A percentile compares a stretch with the other conserved stretches of the same genome.
Conservation (phyloP, 179 eudicot species). For the Heliamphora pulchella region DNA sequence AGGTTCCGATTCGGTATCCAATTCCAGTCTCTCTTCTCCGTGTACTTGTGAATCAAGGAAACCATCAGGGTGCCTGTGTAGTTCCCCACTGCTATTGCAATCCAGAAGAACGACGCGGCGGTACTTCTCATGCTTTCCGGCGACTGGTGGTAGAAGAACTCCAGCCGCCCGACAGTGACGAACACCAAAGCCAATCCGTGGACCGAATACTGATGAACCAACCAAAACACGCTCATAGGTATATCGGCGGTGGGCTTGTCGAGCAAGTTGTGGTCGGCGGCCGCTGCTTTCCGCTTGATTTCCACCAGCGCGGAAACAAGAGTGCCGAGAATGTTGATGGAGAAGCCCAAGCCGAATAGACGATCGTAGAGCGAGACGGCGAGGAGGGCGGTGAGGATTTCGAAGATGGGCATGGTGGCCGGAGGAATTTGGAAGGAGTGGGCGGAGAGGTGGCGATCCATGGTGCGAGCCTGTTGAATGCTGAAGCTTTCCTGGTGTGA, state of each 20-base stretch:
- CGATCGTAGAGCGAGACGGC: constrained; percentile 42
- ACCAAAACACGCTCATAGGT: constrained; percentile 52
- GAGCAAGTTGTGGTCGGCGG: constrained; percentile 25
- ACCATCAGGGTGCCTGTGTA: constrained; percentile 44
- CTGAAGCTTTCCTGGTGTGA: constrained; percentile 45
- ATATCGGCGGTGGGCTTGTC: constrained; percentile 32
- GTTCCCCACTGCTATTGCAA: constrained; percentile 40
- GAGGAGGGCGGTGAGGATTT: constrained; percentile 25
- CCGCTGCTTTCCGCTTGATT: constrained; percentile 35
- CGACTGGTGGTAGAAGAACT: constrained; percentile 49
- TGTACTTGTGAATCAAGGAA: constrained; percentile 34
- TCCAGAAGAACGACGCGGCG: constrained; percentile 39
- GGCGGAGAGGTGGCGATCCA: constrained; percentile 47
- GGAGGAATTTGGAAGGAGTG: constrained; percentile 44
- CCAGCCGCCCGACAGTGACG: constrained; percentile 38
- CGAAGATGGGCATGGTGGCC: constrained; percentile 40
- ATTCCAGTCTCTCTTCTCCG: constrained; percentile 35
- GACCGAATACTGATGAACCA: constrained; percentile 40
- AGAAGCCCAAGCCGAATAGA: constrained; percentile 40
- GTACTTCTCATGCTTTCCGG: constrained; percentile 58
- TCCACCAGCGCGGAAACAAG: constrained; percentile 32
- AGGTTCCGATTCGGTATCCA: constrained; percentile 52
- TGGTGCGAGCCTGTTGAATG: constrained; percentile 48
- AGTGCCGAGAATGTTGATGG: constrained; percentile 38
- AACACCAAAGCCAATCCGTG: constrained; percentile 51